Evolutionary conservation across 2,329 filamentous ascomycete genomes (phyloP).

Genomic region (Monosporascus sp.): DNA sequence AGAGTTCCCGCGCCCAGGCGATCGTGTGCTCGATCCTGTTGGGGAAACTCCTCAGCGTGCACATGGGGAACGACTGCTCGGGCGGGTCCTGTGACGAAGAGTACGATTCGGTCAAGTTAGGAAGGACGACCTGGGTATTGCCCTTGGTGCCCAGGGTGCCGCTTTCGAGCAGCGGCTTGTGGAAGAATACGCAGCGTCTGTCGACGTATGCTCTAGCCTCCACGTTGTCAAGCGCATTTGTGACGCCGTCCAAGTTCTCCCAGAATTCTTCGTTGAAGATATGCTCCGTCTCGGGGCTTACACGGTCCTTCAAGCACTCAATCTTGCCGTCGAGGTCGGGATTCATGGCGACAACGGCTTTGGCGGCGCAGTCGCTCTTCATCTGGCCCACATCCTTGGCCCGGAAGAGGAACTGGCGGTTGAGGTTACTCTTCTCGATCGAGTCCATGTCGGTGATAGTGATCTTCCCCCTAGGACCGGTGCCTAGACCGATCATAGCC

Average conservation of each 20-base stretch:
- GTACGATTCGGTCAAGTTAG: constrained; percentile 90
- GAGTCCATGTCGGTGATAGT: constrained; percentile 96
- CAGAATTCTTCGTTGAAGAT: constrained; percentile 95
- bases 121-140: constrained; percentile 94
- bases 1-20: constrained; percentile 93
- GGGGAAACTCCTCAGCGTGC: constrained; percentile 92
- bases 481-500: constrained; percentile 95
- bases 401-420: constrained; percentile 94
- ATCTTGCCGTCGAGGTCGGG: constrained; percentile 86
- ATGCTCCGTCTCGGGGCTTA: constrained; percentile 86
- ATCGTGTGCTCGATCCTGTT: constrained; percentile 99
- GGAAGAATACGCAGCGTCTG: constrained; percentile 95
- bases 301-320: constrained; percentile 77
- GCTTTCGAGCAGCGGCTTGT: constrained; percentile 91
- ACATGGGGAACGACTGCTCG: constrained; percentile 99
- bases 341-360: constrained; percentile 92
- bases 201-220: constrained; percentile 96
- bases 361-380: constrained; percentile 92
- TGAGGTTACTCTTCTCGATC: constrained; percentile 98
- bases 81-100: constrained; percentile 95
- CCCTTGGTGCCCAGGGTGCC: constrained; percentile 98
- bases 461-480: constrained; percentile 83
- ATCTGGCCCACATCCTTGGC: constrained; percentile 88
- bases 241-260: constrained; percentile 81
- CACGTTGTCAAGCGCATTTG: constrained; percentile 95